A percentile compares a stretch with the other conserved stretches of the same genome.
Conservation (phyloP, 768 basidiomycete genomes). For the Lentinus tigrinus region DNA sequence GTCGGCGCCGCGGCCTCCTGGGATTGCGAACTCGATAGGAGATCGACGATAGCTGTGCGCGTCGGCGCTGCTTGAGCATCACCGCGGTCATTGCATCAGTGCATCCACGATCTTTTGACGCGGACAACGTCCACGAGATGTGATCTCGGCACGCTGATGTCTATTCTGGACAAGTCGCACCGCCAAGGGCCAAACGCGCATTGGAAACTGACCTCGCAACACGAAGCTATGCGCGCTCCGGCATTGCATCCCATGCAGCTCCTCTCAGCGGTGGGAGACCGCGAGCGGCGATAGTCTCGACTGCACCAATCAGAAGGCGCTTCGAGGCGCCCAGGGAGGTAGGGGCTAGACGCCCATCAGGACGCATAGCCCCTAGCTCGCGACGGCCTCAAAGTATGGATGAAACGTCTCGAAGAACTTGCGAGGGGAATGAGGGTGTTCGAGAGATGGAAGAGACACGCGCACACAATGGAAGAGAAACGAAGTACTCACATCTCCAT, state of each 20-base stretch:
- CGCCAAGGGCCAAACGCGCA: neutral
- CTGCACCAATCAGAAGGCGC: slow-evolving; percentile 3
- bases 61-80: too few relatives aligned
- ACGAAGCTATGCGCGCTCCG: neutral
- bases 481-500: slow-evolving; percentile 78
- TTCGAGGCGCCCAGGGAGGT: neutral
- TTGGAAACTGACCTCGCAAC: neutral
- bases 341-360: neutral
- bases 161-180: neutral
- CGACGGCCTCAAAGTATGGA: neutral
- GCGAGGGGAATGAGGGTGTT: neutral
- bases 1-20: too few relatives aligned
- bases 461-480: slow-evolving; percentile 10
- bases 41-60: too few relatives aligned
- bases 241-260: neutral
- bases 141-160: neutral
- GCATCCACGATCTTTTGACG: too few relatives aligned
- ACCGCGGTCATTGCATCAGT: too few relatives aligned
- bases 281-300: neutral
- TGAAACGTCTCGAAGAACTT: neutral
- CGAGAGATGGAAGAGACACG: neutral
- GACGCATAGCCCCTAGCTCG: neutral
- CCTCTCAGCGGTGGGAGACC: neutral
- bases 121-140: neutral
- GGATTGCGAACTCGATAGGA: too few relatives aligned